These are phyloP conservation scores for Colletotrichum spinosum DNA, from an alignment of 2,329 filamentous ascomycete species.

Conservation along the genomic window DNA sequence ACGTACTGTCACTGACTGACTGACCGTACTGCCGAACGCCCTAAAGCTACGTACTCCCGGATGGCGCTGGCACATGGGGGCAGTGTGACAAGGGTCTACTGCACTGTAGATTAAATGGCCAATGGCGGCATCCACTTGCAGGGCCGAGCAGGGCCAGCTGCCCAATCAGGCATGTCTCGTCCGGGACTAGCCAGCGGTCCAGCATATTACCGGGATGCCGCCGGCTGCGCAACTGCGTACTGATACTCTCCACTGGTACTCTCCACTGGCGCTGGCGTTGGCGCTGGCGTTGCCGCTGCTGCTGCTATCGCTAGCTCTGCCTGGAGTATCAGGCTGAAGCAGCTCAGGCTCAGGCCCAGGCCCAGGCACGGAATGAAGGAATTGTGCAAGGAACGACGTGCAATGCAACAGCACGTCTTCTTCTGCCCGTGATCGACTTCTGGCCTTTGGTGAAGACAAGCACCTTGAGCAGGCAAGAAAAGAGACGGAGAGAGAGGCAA, in stretches of 20 bases:
- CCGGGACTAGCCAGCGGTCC: constrained; percentile 60
- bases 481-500: background rate
- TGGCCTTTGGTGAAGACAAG: no score
- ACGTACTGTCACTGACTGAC: no score
- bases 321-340: no score
- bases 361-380: no score
- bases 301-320: no score
- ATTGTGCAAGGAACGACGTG: no score
- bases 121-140: constrained; percentile 54
- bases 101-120: constrained; percentile 64
- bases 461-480: background rate
- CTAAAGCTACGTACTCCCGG: background rate
- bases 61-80: constrained; percentile 54
- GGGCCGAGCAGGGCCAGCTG: constrained; percentile 57
- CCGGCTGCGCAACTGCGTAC: background rate
- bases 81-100: constrained; percentile 61
- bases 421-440: no score
- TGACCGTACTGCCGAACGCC: no score
- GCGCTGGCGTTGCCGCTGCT: no score
- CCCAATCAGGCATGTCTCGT: constrained; percentile 62
- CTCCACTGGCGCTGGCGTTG: constrained; percentile 3
- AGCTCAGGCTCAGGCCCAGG: no score
- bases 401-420: no score
- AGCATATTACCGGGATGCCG: constrained; percentile 49
- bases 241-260: background rate